phyloP scores from a whole-genome alignment of 2,329 filamentous ascomycete species.

The Penicillium sp. region DNA sequence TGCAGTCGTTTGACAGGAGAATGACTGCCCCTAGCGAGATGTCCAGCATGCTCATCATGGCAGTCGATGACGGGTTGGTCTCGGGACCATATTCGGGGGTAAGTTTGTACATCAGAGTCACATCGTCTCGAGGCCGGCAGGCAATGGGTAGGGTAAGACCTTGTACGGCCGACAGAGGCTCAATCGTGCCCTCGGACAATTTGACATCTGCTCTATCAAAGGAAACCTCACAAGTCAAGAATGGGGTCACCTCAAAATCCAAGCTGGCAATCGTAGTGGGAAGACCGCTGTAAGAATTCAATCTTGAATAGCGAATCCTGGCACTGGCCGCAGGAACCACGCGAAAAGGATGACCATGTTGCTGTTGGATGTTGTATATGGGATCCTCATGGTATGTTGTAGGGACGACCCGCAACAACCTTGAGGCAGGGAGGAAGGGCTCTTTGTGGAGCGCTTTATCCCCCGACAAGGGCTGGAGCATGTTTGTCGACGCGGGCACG shows the following conservation, averaged over 20 bases:
- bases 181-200: conserved; percentile 51
- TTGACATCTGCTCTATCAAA: conserved; percentile 52
- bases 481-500: conserved; percentile 59
- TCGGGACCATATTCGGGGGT: conserved; percentile 42
- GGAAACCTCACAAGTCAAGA: conserved; percentile 51
- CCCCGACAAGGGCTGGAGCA: conserved; percentile 57
- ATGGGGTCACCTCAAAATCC: conserved; percentile 58
- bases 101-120: conserved; percentile 60
- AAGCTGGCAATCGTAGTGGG: conserved; percentile 55
- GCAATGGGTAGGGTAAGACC: conserved; percentile 40
- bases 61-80: conserved; percentile 39
- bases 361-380: conserved; percentile 56
- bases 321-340: conserved; percentile 59
- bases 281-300: conserved; percentile 45
- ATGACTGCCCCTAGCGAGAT: conserved; percentile 50
- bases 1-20: conserved; percentile 42
- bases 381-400: conserved; percentile 51
- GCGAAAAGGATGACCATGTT: conserved; percentile 55
- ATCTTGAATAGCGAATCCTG: conserved; percentile 56
- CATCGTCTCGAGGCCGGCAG: conserved; percentile 56
- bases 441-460: conserved; percentile 52
- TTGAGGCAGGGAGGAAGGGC: conserved; percentile 59
- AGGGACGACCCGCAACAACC: conserved; percentile 59
- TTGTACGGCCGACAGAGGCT: conserved; percentile 42
- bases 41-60: conserved; percentile 45